Conservation (phyloP, 139 green algal species). For the Eudorina sp. region DNA sequence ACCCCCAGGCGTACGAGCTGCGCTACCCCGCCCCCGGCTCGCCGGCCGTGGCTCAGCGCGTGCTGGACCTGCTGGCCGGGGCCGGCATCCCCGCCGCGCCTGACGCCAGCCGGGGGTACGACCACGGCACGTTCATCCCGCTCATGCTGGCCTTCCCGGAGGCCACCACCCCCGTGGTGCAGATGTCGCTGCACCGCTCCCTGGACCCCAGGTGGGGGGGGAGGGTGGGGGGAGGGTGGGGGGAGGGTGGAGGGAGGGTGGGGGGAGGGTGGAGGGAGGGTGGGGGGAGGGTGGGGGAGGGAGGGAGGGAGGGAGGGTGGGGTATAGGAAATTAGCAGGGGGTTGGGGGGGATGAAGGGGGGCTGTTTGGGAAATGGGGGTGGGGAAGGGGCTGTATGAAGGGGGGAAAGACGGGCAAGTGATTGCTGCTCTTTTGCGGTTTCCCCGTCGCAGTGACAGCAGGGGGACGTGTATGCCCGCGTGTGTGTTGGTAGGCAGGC, state of each 20-base stretch:
- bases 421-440: no score
- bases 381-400: no score
- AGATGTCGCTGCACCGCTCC: slow-evolving; percentile 19
- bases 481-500: no score
- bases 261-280: neutral
- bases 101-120: slow-evolving; percentile 71
- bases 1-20: slow-evolving; percentile 68
- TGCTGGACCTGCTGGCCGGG: slow-evolving; percentile 62
- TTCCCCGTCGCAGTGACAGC: no score
- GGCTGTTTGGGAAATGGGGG: no score
- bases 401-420: no score
- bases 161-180: slow-evolving; percentile 49
- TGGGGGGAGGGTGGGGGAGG: neutral
- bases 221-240: no score
- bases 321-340: no score
- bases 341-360: no score
- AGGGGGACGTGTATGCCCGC: no score
- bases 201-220: slow-evolving; percentile 10
- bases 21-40: slow-evolving; percentile 71
- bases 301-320: no score
- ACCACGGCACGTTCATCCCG: slow-evolving; percentile 88
- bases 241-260: no score
- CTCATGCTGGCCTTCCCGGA: slow-evolving; percentile 79
- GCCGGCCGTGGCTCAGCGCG: slow-evolving; percentile 65
- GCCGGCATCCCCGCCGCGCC: slow-evolving; percentile 59